Percentiles rank a stretch among this genome's conserved stretches.
Conservation (phyloP, 495 filamentous ascomycete species). For the Darksidea phi region DNA sequence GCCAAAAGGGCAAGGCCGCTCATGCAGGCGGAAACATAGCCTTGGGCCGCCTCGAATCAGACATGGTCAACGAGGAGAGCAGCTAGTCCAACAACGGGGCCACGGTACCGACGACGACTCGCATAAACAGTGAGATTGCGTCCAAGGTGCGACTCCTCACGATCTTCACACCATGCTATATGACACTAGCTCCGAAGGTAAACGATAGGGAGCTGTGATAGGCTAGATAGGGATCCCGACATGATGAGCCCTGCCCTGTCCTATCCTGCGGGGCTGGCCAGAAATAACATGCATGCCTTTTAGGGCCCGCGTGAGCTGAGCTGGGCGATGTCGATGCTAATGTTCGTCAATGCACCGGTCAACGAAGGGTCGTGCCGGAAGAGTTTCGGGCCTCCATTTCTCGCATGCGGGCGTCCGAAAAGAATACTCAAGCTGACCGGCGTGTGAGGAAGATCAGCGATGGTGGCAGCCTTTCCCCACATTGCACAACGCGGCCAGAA, state of each 20-base stretch:
- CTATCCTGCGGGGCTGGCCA: slow-evolving; percentile 2
- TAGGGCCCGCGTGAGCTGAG: background rate
- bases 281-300: background rate
- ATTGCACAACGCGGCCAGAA: no score
- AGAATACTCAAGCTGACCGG: no score
- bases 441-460: no score
- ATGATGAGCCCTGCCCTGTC: slow-evolving; percentile 3
- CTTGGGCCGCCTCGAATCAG: background rate
- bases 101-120: slow-evolving; percentile 3
- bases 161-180: slow-evolving; percentile 18
- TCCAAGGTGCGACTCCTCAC: slow-evolving; percentile 20
- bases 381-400: no score
- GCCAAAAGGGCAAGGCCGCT: slow-evolving; percentile 12
- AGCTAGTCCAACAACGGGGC: background rate
- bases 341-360: no score
- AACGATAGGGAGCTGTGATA: slow-evolving; percentile 7
- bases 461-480: no score
- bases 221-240: background rate
- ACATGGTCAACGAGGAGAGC: slow-evolving; percentile 2
- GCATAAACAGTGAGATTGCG: slow-evolving; percentile 12
- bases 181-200: slow-evolving; percentile 12
- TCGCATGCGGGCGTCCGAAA: no score
- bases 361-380: no score
- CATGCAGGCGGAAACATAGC: slow-evolving; percentile 1
- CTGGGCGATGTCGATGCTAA: no score